Percentiles rank a stretch among this genome's conserved stretches.
Conservation (phyloP, 2,329 filamentous ascomycete species). For the Paradendryphiella salina region DNA sequence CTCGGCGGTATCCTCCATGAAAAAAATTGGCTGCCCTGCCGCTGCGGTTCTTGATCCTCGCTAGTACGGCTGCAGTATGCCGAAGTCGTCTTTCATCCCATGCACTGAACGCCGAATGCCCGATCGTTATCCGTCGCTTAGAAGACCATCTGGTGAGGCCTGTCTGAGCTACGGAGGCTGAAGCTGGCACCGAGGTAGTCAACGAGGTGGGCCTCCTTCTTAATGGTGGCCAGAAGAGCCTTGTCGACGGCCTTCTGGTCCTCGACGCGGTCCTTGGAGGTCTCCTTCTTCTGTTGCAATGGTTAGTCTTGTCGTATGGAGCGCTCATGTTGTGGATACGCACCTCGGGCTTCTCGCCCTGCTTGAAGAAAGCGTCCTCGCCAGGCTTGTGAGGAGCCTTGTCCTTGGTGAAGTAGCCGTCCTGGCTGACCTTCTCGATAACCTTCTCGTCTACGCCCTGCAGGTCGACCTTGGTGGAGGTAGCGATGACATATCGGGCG, state of each 20-base stretch:
- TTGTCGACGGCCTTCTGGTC: constrained; percentile 99
- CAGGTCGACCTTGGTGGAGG: constrained; percentile 82
- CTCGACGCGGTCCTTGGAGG: constrained; percentile 84
- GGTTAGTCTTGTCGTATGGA: constrained; percentile 20
- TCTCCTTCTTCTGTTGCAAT: constrained; percentile 83
- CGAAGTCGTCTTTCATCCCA: constrained; percentile 49
- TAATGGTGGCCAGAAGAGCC: constrained; percentile 90
- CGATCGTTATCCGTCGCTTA: constrained; percentile 57
- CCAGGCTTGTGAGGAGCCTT: constrained; percentile 93
- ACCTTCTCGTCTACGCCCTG: constrained; percentile 73
- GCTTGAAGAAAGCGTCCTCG: constrained; percentile 99
- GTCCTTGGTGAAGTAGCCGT: constrained; percentile 96
- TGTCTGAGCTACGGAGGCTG: constrained; percentile 98
- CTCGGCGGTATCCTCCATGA: constrained; percentile 47
- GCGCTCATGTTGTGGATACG: constrained; percentile 39
- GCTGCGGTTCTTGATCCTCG: constrained; percentile 41
- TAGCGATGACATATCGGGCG: constrained; percentile 91
- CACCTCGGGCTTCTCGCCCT: constrained; percentile 97
- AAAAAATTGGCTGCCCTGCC: constrained; percentile 44
- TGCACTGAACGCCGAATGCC: constrained; percentile 47
- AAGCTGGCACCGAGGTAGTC: constrained; percentile 95
- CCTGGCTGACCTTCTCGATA: constrained; percentile 75
- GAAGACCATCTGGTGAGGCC: constrained; percentile 99
- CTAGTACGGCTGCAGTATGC: constrained; percentile 48
- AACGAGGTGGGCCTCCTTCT: constrained; percentile 94